These are phyloP conservation scores for Wickerhamiella kurtzmanii DNA, from an alignment of 805 yeast species.

Conservation along the genomic window DNA sequence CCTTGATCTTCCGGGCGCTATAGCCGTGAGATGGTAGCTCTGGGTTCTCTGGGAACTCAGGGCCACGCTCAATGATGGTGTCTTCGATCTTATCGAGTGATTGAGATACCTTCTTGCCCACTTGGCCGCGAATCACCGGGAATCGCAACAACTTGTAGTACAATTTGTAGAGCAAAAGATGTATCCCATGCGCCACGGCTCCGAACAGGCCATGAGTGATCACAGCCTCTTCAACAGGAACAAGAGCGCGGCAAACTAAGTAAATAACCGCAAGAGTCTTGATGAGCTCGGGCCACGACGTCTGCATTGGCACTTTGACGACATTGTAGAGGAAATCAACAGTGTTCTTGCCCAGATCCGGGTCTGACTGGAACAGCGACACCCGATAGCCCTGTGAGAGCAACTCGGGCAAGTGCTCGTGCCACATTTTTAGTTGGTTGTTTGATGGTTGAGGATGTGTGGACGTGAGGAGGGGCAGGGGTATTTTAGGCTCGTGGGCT, in stretches of 20 bases:
- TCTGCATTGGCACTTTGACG: background rate
- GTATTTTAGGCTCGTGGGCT: too few species aligned
- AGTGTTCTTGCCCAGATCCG: background rate
- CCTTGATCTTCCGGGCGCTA: constrained; percentile 32
- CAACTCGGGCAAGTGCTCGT: background rate
- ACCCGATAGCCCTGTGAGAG: background rate
- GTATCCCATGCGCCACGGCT: constrained; percentile 6
- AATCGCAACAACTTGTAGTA: constrained; percentile 23
- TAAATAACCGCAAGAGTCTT: constrained; percentile 8
- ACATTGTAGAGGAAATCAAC: background rate
- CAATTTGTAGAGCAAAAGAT: background rate
- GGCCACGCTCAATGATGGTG: constrained; percentile 43
- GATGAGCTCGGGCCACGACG: constrained; percentile 3
- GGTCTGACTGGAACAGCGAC: background rate
- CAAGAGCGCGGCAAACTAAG: constrained; percentile 8
- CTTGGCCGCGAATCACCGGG: constrained; percentile 42
- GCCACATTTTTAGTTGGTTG: background rate
- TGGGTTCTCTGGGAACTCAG: constrained; percentile 19
- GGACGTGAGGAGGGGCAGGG: too few species aligned
- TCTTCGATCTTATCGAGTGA: constrained; percentile 40
- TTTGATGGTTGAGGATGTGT: too few species aligned
- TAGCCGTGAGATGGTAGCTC: constrained; percentile 51
- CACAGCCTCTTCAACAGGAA: constrained; percentile 10
- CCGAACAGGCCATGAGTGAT: constrained; percentile 18
- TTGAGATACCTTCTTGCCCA: constrained; percentile 45